Percentiles rank a stretch among this genome's conserved stretches.
Conservation (phyloP, 2,329 filamentous ascomycete genomes). For the Seiridium cupressi region DNA sequence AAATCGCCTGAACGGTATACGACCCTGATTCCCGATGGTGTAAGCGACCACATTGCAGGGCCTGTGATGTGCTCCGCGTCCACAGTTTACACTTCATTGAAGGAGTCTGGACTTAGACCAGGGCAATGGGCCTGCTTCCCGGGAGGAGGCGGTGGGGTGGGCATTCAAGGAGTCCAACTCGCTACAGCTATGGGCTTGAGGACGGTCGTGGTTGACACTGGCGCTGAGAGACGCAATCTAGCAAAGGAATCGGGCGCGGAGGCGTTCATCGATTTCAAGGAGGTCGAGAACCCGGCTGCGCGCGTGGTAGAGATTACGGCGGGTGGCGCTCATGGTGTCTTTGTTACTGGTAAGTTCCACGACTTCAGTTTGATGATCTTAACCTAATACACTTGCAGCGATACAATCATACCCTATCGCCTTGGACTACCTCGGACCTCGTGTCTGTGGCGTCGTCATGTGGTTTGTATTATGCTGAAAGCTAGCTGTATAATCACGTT, state of each 20-base stretch:
- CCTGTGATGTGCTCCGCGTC: slow-evolving; percentile 60
- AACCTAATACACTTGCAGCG: slow-evolving; percentile 1
- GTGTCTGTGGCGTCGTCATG: slow-evolving; percentile 9
- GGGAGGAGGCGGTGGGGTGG: slow-evolving; percentile 54
- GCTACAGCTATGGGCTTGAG: slow-evolving; percentile 55
- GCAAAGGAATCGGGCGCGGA: slow-evolving; percentile 50
- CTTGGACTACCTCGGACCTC: slow-evolving; percentile 11
- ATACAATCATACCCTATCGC: slow-evolving; percentile 13
- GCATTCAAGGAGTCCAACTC: slow-evolving; percentile 55
- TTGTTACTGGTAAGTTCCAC: slow-evolving; percentile 11
- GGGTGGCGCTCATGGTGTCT: slow-evolving; percentile 13
- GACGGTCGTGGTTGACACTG: slow-evolving; percentile 53
- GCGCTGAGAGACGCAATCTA: slow-evolving; percentile 42
- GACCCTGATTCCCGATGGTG: slow-evolving; percentile 46
- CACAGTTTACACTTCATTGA: slow-evolving; percentile 56
- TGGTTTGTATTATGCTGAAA: slow-evolving; percentile 7
- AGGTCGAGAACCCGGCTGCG: slow-evolving; percentile 21
- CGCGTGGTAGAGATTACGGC: slow-evolving; percentile 12
- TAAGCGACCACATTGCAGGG: slow-evolving; percentile 50
- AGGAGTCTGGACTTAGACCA: slow-evolving; percentile 45
- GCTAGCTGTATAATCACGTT: neutral
- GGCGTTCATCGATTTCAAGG: slow-evolving; percentile 53
- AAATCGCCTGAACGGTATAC: slow-evolving; percentile 53
- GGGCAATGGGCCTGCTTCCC: slow-evolving; percentile 56
- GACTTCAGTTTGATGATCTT: neutral